Percentiles rank a stretch among this genome's conserved stretches.
Evolutionary conservation across 1,284 basidiomycete species (phyloP).

Genomic region (Fomitiporia mediterranea): DNA sequence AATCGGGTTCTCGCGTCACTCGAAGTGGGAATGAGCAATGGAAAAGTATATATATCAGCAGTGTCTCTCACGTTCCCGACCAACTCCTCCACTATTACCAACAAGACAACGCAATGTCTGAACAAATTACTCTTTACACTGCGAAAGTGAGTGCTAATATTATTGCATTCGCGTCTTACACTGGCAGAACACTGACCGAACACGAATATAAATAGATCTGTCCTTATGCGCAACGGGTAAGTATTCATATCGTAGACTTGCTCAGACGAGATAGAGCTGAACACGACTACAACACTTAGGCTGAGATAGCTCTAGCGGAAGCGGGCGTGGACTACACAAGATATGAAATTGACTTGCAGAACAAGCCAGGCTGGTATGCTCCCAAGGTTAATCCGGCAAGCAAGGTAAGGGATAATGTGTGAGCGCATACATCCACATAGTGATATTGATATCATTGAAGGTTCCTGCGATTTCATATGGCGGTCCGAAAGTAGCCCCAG

Average conservation of each 20-base stretch:
- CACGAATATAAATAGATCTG: conserved; percentile 32
- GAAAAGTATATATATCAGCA: background rate
- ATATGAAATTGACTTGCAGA: conserved; percentile 51
- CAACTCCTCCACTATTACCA: background rate
- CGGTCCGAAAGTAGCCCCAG: conserved; percentile 37
- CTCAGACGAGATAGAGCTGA: no score
- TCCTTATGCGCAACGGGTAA: conserved; percentile 46
- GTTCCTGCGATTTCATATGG: conserved; percentile 40
- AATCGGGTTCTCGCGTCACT: background rate
- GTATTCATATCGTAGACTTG: no score
- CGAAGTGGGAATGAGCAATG: background rate
- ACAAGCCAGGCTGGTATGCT: conserved; percentile 65
- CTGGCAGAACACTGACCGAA: no score
- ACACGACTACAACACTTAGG: conserved; percentile 30
- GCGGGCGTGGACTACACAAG: conserved; percentile 43
- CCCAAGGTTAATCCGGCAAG: conserved; percentile 56
- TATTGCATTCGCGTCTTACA: no score
- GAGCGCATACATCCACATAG: background rate
- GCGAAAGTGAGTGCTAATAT: conserved; percentile 40
- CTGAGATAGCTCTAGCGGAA: conserved; percentile 56
- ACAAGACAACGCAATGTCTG: conserved; percentile 1
- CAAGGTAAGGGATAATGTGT: conserved; percentile 40
- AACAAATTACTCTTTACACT: conserved; percentile 45
- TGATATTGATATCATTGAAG: background rate
- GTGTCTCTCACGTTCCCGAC: background rate